These are phyloP conservation scores for Mimosa bimucronata DNA, from an alignment of 306 rosid species.

Conservation along the genomic window DNA sequence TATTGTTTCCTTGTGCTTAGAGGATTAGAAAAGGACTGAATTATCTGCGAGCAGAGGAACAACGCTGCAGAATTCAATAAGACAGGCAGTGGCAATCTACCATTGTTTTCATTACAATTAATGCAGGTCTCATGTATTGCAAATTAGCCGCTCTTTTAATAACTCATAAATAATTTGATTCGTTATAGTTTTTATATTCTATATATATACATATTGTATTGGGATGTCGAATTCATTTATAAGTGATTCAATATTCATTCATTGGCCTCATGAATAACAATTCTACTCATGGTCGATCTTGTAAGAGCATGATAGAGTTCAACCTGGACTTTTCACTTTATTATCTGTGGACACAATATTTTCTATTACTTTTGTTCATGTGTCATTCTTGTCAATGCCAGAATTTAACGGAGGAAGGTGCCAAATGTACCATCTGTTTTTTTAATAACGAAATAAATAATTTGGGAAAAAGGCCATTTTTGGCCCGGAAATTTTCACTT, in stretches of 20 bases:
- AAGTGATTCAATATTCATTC: constrained; percentile 67
- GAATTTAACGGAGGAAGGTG: neutral
- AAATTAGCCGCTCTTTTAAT: neutral
- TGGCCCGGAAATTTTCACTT: too few species aligned
- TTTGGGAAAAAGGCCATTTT: too few species aligned
- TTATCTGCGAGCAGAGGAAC: constrained; percentile 70
- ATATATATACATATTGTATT: constrained; percentile 15
- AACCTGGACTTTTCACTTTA: constrained; percentile 32
- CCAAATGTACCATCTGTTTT: neutral
- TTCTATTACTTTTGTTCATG: neutral
- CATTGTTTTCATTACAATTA: neutral
- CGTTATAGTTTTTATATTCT: neutral
- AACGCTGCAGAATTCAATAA: constrained; percentile 74
- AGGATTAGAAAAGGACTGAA: constrained; percentile 78
- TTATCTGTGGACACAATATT: constrained; percentile 7
- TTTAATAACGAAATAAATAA: too few species aligned
- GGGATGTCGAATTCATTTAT: constrained; percentile 45
- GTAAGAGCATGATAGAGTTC: constrained; percentile 31
- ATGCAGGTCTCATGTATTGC: neutral
- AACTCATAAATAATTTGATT: neutral
- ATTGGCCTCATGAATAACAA: constrained; percentile 58
- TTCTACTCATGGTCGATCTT: constrained; percentile 39
- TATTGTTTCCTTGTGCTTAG: constrained; percentile 40
- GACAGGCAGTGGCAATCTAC: constrained; percentile 24
- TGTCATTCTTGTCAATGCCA: neutral